A percentile compares a stretch with the other conserved stretches of the same genome.
Evolutionary conservation across 2,329 filamentous ascomycete species (phyloP).

Genomic region (Paracamarosporium sp.): DNA sequence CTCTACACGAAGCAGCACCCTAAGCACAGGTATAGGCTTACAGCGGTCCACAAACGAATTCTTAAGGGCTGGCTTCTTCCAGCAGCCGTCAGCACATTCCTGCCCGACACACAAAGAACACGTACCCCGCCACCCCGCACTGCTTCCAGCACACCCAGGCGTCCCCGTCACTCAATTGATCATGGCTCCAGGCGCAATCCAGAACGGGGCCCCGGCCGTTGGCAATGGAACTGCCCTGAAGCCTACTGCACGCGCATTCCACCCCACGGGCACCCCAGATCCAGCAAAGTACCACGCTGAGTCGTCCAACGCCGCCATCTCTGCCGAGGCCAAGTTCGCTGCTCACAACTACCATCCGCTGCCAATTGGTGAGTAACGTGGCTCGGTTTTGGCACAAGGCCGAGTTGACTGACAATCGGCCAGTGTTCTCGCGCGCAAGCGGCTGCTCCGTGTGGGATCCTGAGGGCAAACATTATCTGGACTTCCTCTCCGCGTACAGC

Average conservation of each 20-base stretch:
- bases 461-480: slow-evolving; percentile 88
- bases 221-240: slow-evolving; percentile 41
- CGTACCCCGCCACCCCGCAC: slow-evolving; percentile 12
- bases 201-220: slow-evolving; percentile 26
- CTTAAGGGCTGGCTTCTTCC: slow-evolving; percentile 6
- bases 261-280: slow-evolving; percentile 45
- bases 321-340: slow-evolving; percentile 80
- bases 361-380: slow-evolving; percentile 67
- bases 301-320: slow-evolving; percentile 80
- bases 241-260: slow-evolving; percentile 46
- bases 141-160: slow-evolving; percentile 9
- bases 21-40: slow-evolving; percentile 21
- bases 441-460: slow-evolving; percentile 96
- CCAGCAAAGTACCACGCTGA: slow-evolving; percentile 71
- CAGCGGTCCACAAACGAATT: slow-evolving; percentile 9
- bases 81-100: neutral
- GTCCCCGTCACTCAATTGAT: slow-evolving; percentile 10
- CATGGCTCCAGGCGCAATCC: slow-evolving; percentile 46
- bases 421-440: slow-evolving; percentile 76
- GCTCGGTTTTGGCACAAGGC: neutral
- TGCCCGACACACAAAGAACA: slow-evolving; percentile 5
- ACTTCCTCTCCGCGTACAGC: slow-evolving; percentile 97
- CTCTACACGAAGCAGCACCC: slow-evolving; percentile 15
- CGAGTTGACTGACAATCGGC: slow-evolving; percentile 15
- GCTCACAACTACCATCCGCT: slow-evolving; percentile 99